Conservation (phyloP, 129 eudicot species). For the Silybum marianum region DNA sequence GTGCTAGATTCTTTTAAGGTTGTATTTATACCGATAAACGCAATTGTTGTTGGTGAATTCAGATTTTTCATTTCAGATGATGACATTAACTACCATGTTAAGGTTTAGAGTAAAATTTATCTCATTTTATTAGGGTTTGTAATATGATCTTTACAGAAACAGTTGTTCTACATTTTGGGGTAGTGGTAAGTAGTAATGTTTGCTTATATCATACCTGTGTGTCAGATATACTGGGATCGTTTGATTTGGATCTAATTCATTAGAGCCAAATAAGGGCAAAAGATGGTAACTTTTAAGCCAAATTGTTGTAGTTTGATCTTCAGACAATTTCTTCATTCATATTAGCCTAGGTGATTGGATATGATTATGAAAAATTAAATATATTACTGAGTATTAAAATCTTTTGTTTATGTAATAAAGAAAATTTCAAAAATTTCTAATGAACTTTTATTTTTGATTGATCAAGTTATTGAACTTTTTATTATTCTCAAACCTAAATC, state of each 20-base stretch:
- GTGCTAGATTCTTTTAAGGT: slow-evolving; percentile 12
- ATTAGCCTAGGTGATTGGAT: too few relatives aligned
- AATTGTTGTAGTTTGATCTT: too few relatives aligned
- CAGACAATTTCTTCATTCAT: too few relatives aligned
- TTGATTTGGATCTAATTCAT: not conserved
- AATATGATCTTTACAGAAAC: not conserved
- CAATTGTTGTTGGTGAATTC: not conserved
- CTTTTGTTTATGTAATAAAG: too few relatives aligned
- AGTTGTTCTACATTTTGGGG: not conserved
- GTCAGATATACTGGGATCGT: not conserved
- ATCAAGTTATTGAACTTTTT: too few relatives aligned
- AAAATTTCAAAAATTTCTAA: too few relatives aligned
- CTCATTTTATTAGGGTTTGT: not conserved
- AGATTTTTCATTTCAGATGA: not conserved
- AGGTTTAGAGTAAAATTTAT: not conserved
- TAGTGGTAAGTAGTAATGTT: too few relatives aligned
- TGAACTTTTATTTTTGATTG: too few relatives aligned
- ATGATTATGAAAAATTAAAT: too few relatives aligned
- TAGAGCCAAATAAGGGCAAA: too few relatives aligned
- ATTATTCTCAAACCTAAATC: too few relatives aligned
- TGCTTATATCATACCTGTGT: not conserved
- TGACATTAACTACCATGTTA: not conserved
- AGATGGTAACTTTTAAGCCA: not conserved
- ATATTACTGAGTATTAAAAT: too few relatives aligned
- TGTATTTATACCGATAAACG: slow-evolving; percentile 14